Conservation (phyloP, 2,329 filamentous ascomycete genomes). For the Penicillium sp. region DNA sequence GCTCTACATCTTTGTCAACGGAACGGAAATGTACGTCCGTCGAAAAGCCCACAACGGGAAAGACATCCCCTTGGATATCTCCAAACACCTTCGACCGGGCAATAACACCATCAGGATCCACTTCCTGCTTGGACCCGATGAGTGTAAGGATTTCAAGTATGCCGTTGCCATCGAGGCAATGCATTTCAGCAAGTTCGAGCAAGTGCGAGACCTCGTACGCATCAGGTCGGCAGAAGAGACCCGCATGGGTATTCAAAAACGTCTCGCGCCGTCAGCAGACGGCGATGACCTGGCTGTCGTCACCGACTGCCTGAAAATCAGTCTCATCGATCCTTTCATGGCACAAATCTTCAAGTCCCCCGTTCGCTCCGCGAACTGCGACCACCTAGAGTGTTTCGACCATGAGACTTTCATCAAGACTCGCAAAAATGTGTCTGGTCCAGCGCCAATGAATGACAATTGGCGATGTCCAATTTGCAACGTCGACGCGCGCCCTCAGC, state of each 20-base stretch:
- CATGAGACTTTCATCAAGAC: conserved; percentile 75
- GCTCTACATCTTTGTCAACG: conserved; percentile 69
- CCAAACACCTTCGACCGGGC: conserved; percentile 57
- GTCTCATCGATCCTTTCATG: conserved; percentile 67
- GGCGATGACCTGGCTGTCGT: conserved; percentile 64
- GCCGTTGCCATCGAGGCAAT: conserved; percentile 70
- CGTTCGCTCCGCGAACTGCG: conserved; percentile 67
- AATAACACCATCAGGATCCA: conserved; percentile 61
- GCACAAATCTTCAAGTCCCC: conserved; percentile 66
- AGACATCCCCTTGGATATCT: conserved; percentile 74
- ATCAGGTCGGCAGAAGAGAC: conserved; percentile 51
- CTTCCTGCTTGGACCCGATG: conserved; percentile 41
- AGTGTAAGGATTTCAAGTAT: conserved; percentile 44
- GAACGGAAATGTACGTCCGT: conserved; percentile 54
- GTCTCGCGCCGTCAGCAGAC: conserved; percentile 40
- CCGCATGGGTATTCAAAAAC: conserved; percentile 56
- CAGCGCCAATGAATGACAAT: conserved; percentile 46
- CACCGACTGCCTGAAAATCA: conserved; percentile 58
- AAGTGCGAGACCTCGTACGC: conserved; percentile 40
- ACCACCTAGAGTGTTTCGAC: conserved; percentile 87
- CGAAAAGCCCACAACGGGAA: conserved; percentile 71
- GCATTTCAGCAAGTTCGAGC: conserved; percentile 49
- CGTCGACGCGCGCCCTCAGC: conserved; percentile 70
- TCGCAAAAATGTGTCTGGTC: conserved; percentile 50
- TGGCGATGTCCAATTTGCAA: conserved; percentile 88